Conservation (phyloP, 306 rosid genomes). For the Acacia confusa region DNA sequence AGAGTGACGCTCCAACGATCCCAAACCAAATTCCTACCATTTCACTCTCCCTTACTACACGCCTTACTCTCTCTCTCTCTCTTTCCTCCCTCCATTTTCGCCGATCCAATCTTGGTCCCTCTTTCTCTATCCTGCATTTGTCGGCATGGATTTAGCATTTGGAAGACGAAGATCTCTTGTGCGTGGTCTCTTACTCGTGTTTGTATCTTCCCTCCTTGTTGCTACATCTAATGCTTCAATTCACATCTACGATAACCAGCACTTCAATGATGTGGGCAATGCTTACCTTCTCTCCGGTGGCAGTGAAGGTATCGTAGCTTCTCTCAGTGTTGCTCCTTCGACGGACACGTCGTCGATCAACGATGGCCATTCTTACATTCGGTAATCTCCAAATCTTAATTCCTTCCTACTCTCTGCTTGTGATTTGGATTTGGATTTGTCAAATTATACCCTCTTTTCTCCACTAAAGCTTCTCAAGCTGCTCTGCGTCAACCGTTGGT, state of each 20-base stretch:
- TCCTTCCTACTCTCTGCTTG: background rate
- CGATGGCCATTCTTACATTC: conserved; percentile 60
- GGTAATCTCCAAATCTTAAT: conserved; percentile 41
- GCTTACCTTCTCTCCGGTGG: conserved; percentile 93
- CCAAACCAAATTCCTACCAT: background rate
- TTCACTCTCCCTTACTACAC: background rate
- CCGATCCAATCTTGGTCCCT: conserved; percentile 34
- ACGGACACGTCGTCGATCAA: conserved; percentile 32
- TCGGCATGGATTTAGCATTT: conserved; percentile 51
- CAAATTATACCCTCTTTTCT: background rate
- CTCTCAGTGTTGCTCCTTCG: conserved; percentile 36
- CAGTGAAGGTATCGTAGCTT: conserved; percentile 80
- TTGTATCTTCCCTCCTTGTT: conserved; percentile 17
- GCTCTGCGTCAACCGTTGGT: background rate
- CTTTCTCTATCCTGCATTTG: background rate
- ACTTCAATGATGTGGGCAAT: conserved; percentile 79
- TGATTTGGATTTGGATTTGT: conserved; percentile 12
- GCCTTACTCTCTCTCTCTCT: background rate
- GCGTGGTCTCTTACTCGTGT: background rate
- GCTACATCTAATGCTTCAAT: conserved; percentile 62
- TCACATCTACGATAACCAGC: conserved; percentile 63
- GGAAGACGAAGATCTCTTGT: background rate
- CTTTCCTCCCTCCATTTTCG: conserved; percentile 25
- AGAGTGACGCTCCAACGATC: conserved; percentile 35
- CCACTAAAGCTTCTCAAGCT: background rate